Conservation (phyloP, 495 filamentous ascomycete genomes). For the Penicillium psychrofluorescens region DNA sequence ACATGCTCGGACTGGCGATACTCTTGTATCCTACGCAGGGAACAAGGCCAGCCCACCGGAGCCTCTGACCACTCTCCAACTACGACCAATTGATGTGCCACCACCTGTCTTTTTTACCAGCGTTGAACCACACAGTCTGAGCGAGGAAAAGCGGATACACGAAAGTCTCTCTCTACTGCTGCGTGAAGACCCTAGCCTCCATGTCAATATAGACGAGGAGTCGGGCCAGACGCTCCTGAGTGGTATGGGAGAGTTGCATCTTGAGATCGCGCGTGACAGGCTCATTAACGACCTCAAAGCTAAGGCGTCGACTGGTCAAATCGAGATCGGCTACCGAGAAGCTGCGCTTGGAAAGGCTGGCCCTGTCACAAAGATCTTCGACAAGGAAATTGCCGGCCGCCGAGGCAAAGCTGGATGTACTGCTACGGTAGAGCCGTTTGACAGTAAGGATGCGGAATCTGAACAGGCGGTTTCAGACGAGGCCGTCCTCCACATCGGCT, state of each 20-base stretch:
- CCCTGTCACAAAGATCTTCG: conserved; percentile 55
- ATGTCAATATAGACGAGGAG: conserved; percentile 78
- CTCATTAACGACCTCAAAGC: conserved; percentile 83
- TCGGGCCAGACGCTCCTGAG: conserved; percentile 87
- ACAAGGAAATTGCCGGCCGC: conserved; percentile 74
- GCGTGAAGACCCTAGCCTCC: conserved; percentile 90
- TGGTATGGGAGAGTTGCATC: conserved; percentile 97
- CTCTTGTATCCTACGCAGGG: conserved; percentile 66
- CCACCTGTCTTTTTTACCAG: conserved; percentile 94
- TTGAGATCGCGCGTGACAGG: conserved; percentile 87
- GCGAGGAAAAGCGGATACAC: conserved; percentile 69
- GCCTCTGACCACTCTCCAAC: conserved; percentile 65
- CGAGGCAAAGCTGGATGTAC: conserved; percentile 69
- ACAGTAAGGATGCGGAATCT: conserved; percentile 16
- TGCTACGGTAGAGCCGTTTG: conserved; percentile 55
- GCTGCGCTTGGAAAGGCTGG: conserved; percentile 48
- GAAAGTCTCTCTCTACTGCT: conserved; percentile 70
- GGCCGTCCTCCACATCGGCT: conserved; percentile 21
- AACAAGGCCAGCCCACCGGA: conserved; percentile 57
- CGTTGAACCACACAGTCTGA: conserved; percentile 74
- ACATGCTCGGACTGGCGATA: conserved; percentile 86
- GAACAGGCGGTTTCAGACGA: conserved; percentile 12
- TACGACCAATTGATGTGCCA: conserved; percentile 82
- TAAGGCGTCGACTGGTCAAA: conserved; percentile 83
- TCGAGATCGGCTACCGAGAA: conserved; percentile 94